These are phyloP conservation scores for Chalara sp. DNA, from an alignment of 2,329 filamentous ascomycete genomes.

Conservation along the genomic window DNA sequence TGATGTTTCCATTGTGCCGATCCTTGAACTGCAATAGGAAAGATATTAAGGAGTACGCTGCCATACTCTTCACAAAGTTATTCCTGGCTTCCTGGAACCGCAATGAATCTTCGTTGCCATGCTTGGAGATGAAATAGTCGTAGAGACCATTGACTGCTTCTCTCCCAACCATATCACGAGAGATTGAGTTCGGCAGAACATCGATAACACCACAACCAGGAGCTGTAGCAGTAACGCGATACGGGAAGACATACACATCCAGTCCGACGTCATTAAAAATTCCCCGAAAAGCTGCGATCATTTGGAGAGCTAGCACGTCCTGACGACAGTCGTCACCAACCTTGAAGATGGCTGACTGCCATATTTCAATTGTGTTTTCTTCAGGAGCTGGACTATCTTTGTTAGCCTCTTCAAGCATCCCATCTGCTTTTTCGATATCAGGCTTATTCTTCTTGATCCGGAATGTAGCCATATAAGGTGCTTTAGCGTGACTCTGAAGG, in stretches of 20 bases:
- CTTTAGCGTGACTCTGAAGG: conserved; percentile 94
- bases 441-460: conserved; percentile 77
- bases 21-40: conserved; percentile 99
- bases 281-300: conserved; percentile 94
- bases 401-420: conserved; percentile 41
- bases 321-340: conserved; percentile 98
- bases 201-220: conserved; percentile 98
- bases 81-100: conserved; percentile 90
- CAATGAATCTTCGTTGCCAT: conserved; percentile 91
- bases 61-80: conserved; percentile 99
- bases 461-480: conserved; percentile 98
- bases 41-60: conserved; percentile 93
- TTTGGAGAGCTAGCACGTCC: conserved; percentile 91
- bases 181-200: conserved; percentile 94
- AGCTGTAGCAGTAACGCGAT: conserved; percentile 94
- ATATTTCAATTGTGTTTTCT: conserved; percentile 75
- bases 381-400: conserved; percentile 29
- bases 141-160: conserved; percentile 97
- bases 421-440: conserved; percentile 44
- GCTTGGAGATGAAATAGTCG: conserved; percentile 96
- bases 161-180: conserved; percentile 94
- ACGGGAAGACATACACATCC: conserved; percentile 94
- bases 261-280: conserved; percentile 95
- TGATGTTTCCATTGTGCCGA: conserved; percentile 98
- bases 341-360: conserved; percentile 99